Base-by-base conservation (phyloP, 1,139 yeast genomes). In the Hyphopichia burtonii region DNA sequence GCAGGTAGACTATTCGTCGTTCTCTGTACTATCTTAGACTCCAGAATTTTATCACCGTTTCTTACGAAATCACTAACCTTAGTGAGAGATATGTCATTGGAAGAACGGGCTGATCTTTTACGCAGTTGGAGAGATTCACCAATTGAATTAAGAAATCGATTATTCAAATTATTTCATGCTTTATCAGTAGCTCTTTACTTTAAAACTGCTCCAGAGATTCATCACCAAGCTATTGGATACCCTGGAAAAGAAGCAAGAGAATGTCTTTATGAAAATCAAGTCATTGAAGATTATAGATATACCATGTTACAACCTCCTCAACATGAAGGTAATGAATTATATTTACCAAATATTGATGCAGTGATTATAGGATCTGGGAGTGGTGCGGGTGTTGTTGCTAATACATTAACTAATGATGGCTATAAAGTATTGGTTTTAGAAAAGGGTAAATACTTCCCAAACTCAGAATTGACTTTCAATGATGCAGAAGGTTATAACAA, bases 381-480 rank as follows among this genome's bases (percentile, higher is more conserved):
- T 15, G 82, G 83, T 3, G 78, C 82, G 1, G 83, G 83, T 5
- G 84, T 79, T 0, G 76, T 69, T 0, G 83, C 83, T 2, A 73
- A 74, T 39, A 67, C 78, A 2, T 66, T 80, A 41, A 62, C 77
- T 3, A 56, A 65, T 11, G 68, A 65, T 31, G 83, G 83, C 9
- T 62, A 55, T 50, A 65, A 60, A 31, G 71, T 75, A 28, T 61
- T 80, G 38, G 76, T 80, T 2, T 53, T 80, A 15, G 85, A 80
- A 52, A 79, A 78, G 54, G 85, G 83, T 2, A 63, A 63, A 44
- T 76, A 76, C 50, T 71, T 57, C 44, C 60, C 62, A 33, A 66
- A 64, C 16, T 51, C 60, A 1, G 77, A 78, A 38, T 58, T 68
- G 31, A 53, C 51, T 4, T 66, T 72, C 47, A 57, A 59, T 44